Conservation (phyloP, 805 yeast genomes). For the Zygotorulaspora danielsina region DNA sequence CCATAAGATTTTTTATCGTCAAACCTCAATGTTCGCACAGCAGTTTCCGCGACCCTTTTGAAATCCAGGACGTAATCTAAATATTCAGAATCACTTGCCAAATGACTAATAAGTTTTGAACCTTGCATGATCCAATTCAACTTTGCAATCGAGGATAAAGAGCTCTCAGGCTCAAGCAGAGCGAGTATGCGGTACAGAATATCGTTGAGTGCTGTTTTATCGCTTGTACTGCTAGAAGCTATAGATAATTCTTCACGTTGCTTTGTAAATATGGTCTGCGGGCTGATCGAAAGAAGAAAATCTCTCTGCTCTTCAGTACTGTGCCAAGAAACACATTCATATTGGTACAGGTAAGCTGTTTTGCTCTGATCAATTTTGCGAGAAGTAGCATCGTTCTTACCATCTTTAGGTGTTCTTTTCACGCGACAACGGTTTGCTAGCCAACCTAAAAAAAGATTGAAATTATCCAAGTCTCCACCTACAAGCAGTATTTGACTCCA, state of each 20-base stretch:
- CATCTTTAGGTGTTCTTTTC: no score
- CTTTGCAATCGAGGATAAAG: not conserved
- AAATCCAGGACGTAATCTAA: slow-evolving; percentile 12
- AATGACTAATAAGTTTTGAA: slow-evolving; percentile 10
- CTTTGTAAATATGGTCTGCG: not conserved
- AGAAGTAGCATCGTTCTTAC: no score
- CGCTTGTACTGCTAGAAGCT: slow-evolving; percentile 1
- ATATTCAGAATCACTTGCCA: slow-evolving; percentile 17
- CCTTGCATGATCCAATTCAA: slow-evolving; percentile 20
- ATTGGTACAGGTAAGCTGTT: no score
- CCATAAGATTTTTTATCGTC: slow-evolving; percentile 2
- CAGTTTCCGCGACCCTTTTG: slow-evolving; percentile 8
- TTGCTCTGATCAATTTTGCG: no score
- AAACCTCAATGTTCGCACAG: slow-evolving; percentile 1
- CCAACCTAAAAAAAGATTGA: slow-evolving; percentile 45
- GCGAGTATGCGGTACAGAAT: slow-evolving; percentile 14
- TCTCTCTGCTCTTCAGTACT: slow-evolving; percentile 14
- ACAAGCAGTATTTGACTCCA: slow-evolving; percentile 36
- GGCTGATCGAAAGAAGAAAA: slow-evolving; percentile 13
- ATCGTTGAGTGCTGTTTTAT: slow-evolving; percentile 5
- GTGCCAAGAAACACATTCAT: slow-evolving; percentile 10
- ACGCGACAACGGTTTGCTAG: slow-evolving; percentile 28
- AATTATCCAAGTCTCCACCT: slow-evolving; percentile 13
- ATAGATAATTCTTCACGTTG: not conserved
- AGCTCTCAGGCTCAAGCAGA: slow-evolving; percentile 9